Conservation (phyloP, 208 protist genomes). For the Leishmania guyanensis region DNA sequence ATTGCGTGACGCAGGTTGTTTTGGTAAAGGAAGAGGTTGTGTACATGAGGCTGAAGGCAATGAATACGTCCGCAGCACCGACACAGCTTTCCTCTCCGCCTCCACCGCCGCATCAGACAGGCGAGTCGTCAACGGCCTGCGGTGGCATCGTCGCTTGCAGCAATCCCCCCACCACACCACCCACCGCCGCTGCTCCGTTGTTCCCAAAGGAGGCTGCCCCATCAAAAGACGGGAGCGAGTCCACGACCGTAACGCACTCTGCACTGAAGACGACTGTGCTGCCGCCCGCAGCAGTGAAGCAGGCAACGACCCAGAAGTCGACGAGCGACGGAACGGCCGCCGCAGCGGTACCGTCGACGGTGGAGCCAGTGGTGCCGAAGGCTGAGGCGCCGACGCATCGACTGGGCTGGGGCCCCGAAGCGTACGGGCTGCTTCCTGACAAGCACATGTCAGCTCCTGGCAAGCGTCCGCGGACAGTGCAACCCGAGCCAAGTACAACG, state of each 20-base stretch:
- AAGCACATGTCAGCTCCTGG: constrained; percentile 77
- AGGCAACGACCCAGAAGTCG: neutral
- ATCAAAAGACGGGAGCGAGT: neutral
- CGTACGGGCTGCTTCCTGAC: constrained; percentile 53
- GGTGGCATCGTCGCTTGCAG: neutral
- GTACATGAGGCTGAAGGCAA: constrained; percentile 56
- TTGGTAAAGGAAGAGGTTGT: constrained; percentile 73
- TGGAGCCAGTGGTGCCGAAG: neutral
- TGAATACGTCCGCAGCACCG: constrained; percentile 7
- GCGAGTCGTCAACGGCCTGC: neutral
- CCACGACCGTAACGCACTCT: neutral
- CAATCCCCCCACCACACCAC: neutral
- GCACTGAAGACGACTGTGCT: neutral
- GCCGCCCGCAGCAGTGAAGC: neutral
- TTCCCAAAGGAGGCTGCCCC: neutral
- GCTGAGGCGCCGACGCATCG: neutral
- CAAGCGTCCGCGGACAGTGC: constrained; percentile 37
- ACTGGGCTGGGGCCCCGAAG: constrained; percentile 61
- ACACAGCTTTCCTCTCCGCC: constrained; percentile 11
- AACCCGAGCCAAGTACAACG: neutral
- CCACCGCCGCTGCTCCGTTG: neutral
- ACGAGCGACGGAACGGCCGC: neutral
- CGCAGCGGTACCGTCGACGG: neutral
- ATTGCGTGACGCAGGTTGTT: constrained; percentile 68
- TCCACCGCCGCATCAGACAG: neutral